These are phyloP conservation scores for Plasmodium cynomolgi DNA, from an alignment of 169 alveolate species.

Conservation along the genomic window DNA sequence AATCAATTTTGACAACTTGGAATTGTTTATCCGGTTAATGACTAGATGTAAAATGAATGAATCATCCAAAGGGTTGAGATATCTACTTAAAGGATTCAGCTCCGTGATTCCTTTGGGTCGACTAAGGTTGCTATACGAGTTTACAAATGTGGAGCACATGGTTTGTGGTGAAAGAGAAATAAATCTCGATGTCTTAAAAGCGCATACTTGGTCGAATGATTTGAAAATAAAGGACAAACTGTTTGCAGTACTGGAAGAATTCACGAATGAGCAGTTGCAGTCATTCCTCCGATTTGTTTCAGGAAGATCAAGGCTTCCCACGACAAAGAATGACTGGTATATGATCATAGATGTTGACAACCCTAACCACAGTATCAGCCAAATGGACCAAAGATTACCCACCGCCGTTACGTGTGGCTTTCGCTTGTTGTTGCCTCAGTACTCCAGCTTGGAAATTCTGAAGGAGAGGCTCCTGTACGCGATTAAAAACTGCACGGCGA, in stretches of 20 bases:
- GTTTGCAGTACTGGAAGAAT: constrained; percentile 88
- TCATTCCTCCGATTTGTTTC: constrained; percentile 91
- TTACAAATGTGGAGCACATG: constrained; percentile 86
- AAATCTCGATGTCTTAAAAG: constrained; percentile 86
- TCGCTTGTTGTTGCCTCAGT: constrained; percentile 90
- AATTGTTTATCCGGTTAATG: constrained; percentile 86
- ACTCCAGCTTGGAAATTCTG: constrained; percentile 86
- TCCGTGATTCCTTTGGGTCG: constrained; percentile 92
- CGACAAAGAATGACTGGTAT: constrained; percentile 90
- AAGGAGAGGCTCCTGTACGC: constrained; percentile 91
- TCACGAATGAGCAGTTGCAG: constrained; percentile 89
- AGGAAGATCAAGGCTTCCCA: constrained; percentile 93
- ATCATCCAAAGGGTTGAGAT: constrained; percentile 84
- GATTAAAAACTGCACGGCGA: constrained; percentile 91
- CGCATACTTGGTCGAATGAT: constrained; percentile 89
- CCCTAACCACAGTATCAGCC: constrained; percentile 5
- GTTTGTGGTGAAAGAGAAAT: constrained; percentile 93
- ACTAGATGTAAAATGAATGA: constrained; percentile 88
- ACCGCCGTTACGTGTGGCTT: constrained; percentile 93
- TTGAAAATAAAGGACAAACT: constrained; percentile 86
- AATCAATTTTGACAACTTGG: constrained; percentile 85
- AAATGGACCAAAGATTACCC: constrained; percentile 89
- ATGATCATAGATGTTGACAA: constrained; percentile 88
- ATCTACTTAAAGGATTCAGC: constrained; percentile 88
- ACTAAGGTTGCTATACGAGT: constrained; percentile 88